Evolutionary conservation across 139 green algal genomes (phyloP).

Genomic region (Edaphochlamys debaryana): DNA sequence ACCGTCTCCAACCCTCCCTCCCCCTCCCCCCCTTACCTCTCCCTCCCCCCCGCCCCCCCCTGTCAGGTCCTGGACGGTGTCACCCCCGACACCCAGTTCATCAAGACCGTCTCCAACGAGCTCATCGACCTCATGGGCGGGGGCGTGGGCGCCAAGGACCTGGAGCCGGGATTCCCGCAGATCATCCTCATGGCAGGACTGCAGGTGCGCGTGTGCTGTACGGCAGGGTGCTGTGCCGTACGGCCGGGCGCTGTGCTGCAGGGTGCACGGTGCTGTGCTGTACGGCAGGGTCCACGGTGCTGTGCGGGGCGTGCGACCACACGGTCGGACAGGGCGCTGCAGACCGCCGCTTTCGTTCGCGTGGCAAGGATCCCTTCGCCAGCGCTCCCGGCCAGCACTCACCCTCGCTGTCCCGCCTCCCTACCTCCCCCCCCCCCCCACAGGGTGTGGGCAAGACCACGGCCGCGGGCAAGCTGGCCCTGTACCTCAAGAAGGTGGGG

Average conservation of each 20-base stretch:
- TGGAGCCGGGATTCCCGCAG: conserved; percentile 66
- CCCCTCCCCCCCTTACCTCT: neutral
- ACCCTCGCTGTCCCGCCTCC: too few species aligned
- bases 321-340: too few species aligned
- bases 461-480: conserved; percentile 93
- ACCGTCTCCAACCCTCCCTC: neutral
- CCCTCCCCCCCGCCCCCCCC: neutral
- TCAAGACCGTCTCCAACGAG: conserved; percentile 96
- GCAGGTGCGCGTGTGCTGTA: conserved; percentile 64
- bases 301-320: too few species aligned
- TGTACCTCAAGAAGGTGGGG: conserved; percentile 86
- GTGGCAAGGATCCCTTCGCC: too few species aligned
- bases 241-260: too few species aligned
- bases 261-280: too few species aligned
- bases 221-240: too few species aligned
- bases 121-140: conserved; percentile 93
- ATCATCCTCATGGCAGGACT: conserved; percentile 90
- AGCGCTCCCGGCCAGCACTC: too few species aligned
- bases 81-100: conserved; percentile 91
- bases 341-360: too few species aligned
- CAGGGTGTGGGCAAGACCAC: conserved; percentile 99
- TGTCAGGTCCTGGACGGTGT: conserved; percentile 85
- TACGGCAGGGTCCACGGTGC: neutral
- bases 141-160: conserved; percentile 67
- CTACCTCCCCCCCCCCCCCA: too few species aligned